A percentile compares a stretch with the other conserved stretches of the same genome.
phyloP scores from a whole-genome alignment of 2,329 filamentous ascomycete genomes.

The Ampelomyces quisqualis region DNA sequence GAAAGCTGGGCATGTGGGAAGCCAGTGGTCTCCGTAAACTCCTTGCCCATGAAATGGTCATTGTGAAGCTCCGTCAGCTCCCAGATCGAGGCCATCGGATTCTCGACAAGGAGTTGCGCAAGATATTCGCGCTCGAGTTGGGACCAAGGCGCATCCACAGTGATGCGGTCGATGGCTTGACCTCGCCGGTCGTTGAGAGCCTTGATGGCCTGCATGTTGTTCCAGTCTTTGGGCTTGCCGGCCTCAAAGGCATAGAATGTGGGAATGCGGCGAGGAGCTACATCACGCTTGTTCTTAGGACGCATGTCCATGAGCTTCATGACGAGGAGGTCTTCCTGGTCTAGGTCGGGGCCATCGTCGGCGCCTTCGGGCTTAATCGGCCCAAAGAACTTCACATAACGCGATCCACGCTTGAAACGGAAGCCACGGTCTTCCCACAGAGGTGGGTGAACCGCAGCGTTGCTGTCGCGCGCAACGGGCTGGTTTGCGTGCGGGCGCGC shows the following conservation, averaged over 20 bases:
- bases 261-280: constrained; percentile 17
- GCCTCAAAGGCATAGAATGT: constrained; percentile 15
- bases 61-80: constrained; percentile 32
- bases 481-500: constrained; percentile 14
- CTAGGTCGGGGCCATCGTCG: constrained; percentile 7
- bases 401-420: constrained; percentile 20
- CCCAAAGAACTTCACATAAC: constrained; percentile 13
- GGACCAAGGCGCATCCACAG: constrained; percentile 19
- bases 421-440: constrained; percentile 34
- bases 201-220: constrained; percentile 22
- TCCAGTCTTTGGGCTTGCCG: constrained; percentile 30
- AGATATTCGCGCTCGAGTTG: constrained; percentile 23
- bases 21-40: constrained; percentile 8
- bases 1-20: constrained; percentile 12
- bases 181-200: constrained; percentile 29
- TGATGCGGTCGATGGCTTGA: constrained; percentile 25
- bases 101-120: constrained; percentile 11
- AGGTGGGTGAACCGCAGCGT: constrained; percentile 20
- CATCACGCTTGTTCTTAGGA: constrained; percentile 11
- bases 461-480: constrained; percentile 21
- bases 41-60: constrained; percentile 15
- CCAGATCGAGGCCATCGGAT: constrained; percentile 25
- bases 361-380: constrained; percentile 6
- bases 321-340: constrained; percentile 24
- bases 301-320: constrained; percentile 36